Evolutionary conservation across 192 early-diverging fungal species (phyloP).

Genomic region (Mortierella hygrophila): DNA sequence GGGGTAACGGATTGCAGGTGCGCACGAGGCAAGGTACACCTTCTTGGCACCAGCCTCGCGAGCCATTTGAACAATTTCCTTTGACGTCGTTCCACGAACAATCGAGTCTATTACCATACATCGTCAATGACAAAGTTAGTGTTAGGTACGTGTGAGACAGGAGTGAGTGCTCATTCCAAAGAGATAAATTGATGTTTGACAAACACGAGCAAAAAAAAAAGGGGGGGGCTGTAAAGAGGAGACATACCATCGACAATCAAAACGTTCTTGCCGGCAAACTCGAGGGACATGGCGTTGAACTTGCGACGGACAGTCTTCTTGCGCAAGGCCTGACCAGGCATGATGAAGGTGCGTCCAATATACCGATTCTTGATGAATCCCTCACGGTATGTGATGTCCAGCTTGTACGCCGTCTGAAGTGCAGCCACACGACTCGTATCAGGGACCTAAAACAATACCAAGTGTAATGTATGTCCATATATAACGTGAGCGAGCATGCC

Average conservation of each 20-base stretch:
- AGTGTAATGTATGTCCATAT: neutral
- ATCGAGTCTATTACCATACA: constrained; percentile 80
- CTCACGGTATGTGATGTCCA: constrained; percentile 94
- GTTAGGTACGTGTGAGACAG: neutral
- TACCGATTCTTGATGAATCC: constrained; percentile 99
- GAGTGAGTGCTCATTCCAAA: neutral
- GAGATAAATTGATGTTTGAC: too few species aligned
- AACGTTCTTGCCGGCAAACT: constrained; percentile 95
- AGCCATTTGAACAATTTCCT: constrained; percentile 98
- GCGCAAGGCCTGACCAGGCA: constrained; percentile 93
- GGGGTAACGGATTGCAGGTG: constrained; percentile 94
- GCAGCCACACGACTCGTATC: constrained; percentile 96
- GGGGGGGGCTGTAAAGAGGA: neutral
- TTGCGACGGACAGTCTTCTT: constrained; percentile 94
- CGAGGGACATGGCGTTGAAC: constrained; percentile 97
- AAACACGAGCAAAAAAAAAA: neutral
- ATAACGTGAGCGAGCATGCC: neutral
- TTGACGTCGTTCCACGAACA: constrained; percentile 97
- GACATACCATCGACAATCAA: constrained; percentile 90
- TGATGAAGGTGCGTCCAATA: constrained; percentile 98
- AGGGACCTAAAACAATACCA: constrained; percentile 70
- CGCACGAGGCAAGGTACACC: constrained; percentile 98
- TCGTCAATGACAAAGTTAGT: neutral
- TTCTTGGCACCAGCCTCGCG: constrained; percentile 97
- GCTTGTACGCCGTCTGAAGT: constrained; percentile 87